Evolutionary conservation across 2,329 filamentous ascomycete genomes (phyloP).

Genomic region (Aspergillus sergii): DNA sequence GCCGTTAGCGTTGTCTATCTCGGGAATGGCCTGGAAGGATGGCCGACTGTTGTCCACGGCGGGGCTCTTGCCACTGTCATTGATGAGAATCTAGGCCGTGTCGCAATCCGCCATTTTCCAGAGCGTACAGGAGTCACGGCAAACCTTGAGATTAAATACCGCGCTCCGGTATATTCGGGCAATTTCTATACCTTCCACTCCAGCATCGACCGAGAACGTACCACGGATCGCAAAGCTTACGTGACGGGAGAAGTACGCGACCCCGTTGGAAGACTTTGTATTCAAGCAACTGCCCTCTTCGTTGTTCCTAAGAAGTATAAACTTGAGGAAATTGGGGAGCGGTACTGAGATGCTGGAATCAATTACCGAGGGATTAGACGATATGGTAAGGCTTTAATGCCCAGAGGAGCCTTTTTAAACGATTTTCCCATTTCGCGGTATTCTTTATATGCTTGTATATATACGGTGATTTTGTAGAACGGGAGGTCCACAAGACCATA

Average conservation of each 20-base stretch:
- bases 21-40: slow-evolving; percentile 66
- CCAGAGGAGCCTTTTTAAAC: too few relatives aligned
- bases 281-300: slow-evolving; percentile 61
- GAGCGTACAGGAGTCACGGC: slow-evolving; percentile 58
- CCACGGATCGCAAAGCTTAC: slow-evolving; percentile 42
- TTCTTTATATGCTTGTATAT: too few relatives aligned
- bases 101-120: slow-evolving; percentile 55
- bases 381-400: too few relatives aligned
- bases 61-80: slow-evolving; percentile 69
- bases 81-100: slow-evolving; percentile 70
- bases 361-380: background rate
- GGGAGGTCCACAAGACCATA: too few relatives aligned
- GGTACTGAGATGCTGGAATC: slow-evolving; percentile 34
- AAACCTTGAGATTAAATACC: slow-evolving; percentile 63
- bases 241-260: slow-evolving; percentile 39
- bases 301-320: slow-evolving; percentile 58
- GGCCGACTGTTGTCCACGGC: slow-evolving; percentile 73
- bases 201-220: slow-evolving; percentile 45
- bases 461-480: too few relatives aligned
- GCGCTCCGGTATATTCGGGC: slow-evolving; percentile 60
- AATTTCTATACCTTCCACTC: slow-evolving; percentile 64
- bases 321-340: slow-evolving; percentile 42
- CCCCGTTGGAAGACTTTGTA: slow-evolving; percentile 57
- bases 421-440: too few relatives aligned
- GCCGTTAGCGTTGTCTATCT: slow-evolving; percentile 68